Conservation (phyloP, 2,329 filamentous ascomycete species). For the Clonostachys rhizophaga region DNA sequence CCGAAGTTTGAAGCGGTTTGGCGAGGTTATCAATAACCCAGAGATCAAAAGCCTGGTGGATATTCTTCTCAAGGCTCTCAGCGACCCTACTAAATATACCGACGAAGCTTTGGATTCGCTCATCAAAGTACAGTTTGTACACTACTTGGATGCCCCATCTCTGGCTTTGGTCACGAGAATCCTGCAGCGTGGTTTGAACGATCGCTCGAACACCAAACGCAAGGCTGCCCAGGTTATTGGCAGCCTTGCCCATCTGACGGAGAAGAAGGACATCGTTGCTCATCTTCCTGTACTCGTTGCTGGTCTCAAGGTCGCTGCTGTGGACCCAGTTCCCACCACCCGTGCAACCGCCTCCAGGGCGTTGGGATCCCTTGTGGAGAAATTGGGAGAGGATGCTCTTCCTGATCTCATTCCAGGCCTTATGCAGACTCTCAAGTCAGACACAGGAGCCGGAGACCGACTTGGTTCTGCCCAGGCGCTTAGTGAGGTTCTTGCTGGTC, state of each 20-base stretch:
- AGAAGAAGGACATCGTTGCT: slow-evolving; percentile 86
- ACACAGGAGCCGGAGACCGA: slow-evolving; percentile 92
- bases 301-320: slow-evolving; percentile 81
- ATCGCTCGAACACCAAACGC: slow-evolving; percentile 90
- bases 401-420: slow-evolving; percentile 96
- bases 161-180: slow-evolving; percentile 93
- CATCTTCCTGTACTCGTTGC: slow-evolving; percentile 91
- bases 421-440: slow-evolving; percentile 96
- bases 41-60: slow-evolving; percentile 92
- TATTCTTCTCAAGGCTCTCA: slow-evolving; percentile 91
- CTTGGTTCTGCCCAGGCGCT: slow-evolving; percentile 95
- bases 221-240: slow-evolving; percentile 98
- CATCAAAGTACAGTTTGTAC: slow-evolving; percentile 97
- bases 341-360: slow-evolving; percentile 95
- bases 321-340: slow-evolving; percentile 95
- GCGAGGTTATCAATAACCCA: slow-evolving; percentile 96
- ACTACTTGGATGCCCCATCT: slow-evolving; percentile 97
- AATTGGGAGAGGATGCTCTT: slow-evolving; percentile 92
- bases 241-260: slow-evolving; percentile 92
- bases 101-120: slow-evolving; percentile 89
- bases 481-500: slow-evolving; percentile 89
- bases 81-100: slow-evolving; percentile 95
- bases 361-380: slow-evolving; percentile 93
- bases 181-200: slow-evolving; percentile 83
- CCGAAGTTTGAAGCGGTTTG: slow-evolving; percentile 93